phyloP scores from a whole-genome alignment of 2,329 filamentous ascomycete genomes.

The Xylaria sp. region DNA sequence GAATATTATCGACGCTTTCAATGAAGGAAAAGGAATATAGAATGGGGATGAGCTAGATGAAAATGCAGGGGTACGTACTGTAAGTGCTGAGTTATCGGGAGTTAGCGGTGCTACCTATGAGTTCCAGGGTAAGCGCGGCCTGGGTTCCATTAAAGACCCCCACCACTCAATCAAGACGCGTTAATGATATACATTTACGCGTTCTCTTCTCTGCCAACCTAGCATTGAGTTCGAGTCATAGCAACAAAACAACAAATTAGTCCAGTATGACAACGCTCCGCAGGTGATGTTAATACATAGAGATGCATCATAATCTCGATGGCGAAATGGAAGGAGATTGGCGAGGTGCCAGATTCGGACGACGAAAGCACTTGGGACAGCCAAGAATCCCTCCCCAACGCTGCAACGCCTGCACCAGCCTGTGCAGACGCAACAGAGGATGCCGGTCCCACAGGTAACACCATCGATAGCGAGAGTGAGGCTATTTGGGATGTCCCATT shows the following conservation, averaged over 20 bases:
- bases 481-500: conserved; percentile 50
- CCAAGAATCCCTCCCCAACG: conserved; percentile 48
- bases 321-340: conserved; percentile 58
- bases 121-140: neutral
- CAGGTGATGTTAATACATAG: conserved; percentile 29
- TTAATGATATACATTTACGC: conserved; percentile 33
- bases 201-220: conserved; percentile 6
- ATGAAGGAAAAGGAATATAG: neutral
- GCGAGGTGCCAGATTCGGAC: conserved; percentile 59
- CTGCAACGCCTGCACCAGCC: conserved; percentile 29
- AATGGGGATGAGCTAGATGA: neutral
- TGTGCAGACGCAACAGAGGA: conserved; percentile 13
- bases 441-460: conserved; percentile 1
- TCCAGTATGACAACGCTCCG: conserved; percentile 24
- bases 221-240: neutral
- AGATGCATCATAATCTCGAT: conserved; percentile 52
- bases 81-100: neutral
- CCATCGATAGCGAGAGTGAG: conserved; percentile 15
- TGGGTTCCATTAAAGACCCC: conserved; percentile 8
- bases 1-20: neutral
- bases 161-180: conserved; percentile 29
- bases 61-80: neutral
- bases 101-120: neutral
- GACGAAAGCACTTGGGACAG: conserved; percentile 55
- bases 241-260: neutral